These are phyloP conservation scores for Apiospora marii DNA, from an alignment of 2,329 filamentous ascomycete species.

Conservation along the genomic window DNA sequence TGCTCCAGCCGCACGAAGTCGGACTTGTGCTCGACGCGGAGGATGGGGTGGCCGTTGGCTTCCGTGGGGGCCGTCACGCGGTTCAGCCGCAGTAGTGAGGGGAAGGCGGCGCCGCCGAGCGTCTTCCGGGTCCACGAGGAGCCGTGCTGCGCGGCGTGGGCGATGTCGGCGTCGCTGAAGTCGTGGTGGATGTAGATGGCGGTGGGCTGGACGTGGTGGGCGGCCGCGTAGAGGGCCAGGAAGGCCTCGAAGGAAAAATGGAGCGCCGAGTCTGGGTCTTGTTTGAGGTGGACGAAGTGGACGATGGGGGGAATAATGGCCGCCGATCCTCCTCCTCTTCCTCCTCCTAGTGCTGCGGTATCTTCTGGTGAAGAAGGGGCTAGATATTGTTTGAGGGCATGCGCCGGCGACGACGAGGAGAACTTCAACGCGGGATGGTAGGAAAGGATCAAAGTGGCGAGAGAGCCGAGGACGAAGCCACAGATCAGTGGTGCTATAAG, in stretches of 20 bases:
- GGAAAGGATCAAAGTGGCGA: background rate
- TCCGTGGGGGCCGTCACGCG: conserved; percentile 32
- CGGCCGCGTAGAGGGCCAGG: conserved; percentile 36
- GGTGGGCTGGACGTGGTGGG: conserved; percentile 33
- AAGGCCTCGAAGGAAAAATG: conserved; percentile 36
- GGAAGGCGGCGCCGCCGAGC: conserved; percentile 29
- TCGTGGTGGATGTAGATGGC: conserved; percentile 41
- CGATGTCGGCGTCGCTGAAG: conserved; percentile 20
- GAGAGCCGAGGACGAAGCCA: conserved; percentile 6
- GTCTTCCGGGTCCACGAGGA: conserved; percentile 35
- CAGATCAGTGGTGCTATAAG: background rate
- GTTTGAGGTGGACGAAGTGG: conserved; percentile 38
- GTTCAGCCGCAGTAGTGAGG: conserved; percentile 29
- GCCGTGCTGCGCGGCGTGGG: conserved; percentile 27
- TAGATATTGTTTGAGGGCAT: background rate
- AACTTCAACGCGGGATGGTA: background rate
- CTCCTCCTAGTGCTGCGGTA: background rate
- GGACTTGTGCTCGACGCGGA: conserved; percentile 36
- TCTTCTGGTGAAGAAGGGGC: background rate
- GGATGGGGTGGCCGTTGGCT: conserved; percentile 30
- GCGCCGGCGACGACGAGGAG: background rate
- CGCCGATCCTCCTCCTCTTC: background rate
- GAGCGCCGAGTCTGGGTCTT: conserved; percentile 29
- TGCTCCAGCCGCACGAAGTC: conserved; percentile 40
- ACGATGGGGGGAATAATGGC: conserved; percentile 39